phyloP scores from a whole-genome alignment of 2,329 filamentous ascomycete species.

The Colletotrichum somersetense region DNA sequence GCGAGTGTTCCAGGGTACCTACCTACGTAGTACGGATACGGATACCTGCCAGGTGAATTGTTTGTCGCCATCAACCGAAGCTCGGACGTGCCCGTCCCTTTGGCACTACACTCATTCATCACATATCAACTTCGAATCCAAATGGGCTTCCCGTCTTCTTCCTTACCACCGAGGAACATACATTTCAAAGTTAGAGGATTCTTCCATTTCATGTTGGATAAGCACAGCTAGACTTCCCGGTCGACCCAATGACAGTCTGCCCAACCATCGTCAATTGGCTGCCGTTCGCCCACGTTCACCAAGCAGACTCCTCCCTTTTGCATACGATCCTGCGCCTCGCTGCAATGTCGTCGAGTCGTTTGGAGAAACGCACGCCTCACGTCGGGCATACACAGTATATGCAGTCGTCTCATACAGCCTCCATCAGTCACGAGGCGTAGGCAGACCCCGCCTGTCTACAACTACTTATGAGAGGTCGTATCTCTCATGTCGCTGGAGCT shows the following conservation, averaged over 20 bases:
- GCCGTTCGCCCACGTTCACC: conserved; percentile 33
- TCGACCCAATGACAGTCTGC: conserved; percentile 10
- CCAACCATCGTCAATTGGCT: conserved; percentile 30
- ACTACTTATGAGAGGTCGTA: conserved; percentile 23
- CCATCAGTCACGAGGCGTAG: conserved; percentile 15
- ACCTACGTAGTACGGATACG: too few species aligned
- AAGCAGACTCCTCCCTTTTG: conserved; percentile 10
- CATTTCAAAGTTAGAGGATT: not conserved
- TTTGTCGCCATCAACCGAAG: not conserved
- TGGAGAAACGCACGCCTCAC: conserved; percentile 23
- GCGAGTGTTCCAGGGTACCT: not conserved
- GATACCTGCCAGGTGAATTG: too few species aligned
- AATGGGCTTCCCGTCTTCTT: not conserved
- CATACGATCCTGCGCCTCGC: conserved; percentile 27
- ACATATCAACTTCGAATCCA: not conserved
- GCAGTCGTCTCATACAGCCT: not conserved
- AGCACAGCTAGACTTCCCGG: not conserved
- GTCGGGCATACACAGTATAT: conserved; percentile 19
- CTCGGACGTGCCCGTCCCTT: not conserved
- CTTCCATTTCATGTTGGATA: not conserved
- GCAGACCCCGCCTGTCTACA: not conserved
- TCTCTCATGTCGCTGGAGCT: conserved; percentile 7
- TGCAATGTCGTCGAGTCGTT: conserved; percentile 26
- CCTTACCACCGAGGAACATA: not conserved
- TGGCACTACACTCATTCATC: not conserved